Evolutionary conservation across 768 basidiomycete genomes (phyloP).

Genomic region (Boletus reticulatus): DNA sequence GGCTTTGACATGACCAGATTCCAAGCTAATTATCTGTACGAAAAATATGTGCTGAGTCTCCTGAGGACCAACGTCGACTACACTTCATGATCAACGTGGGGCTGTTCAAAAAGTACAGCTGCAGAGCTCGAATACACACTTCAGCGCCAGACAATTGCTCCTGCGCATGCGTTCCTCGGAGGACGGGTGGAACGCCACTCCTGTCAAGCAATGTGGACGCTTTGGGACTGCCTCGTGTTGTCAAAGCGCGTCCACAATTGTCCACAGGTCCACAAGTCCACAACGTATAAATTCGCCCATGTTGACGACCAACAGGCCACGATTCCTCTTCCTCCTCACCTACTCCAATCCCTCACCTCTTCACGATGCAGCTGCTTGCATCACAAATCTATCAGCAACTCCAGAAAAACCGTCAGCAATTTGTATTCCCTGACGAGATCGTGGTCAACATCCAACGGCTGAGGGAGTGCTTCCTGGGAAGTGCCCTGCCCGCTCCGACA

Average conservation of each 20-base stretch:
- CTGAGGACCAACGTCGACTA: neutral
- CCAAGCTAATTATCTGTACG: neutral
- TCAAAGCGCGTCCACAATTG: slow-evolving; percentile 25
- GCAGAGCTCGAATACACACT: neutral
- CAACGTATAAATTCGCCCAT: slow-evolving; percentile 17
- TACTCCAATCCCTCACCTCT: neutral
- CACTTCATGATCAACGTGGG: neutral
- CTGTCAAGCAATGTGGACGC: slow-evolving; percentile 4
- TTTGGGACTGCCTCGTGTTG: slow-evolving; percentile 27
- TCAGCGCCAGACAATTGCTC: neutral
- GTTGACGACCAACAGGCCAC: neutral
- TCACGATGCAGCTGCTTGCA: slow-evolving; percentile 7
- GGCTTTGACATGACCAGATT: neutral
- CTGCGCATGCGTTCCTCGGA: slow-evolving; percentile 1
- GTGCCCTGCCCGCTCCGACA: slow-evolving; percentile 17
- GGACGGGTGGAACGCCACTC: slow-evolving; percentile 11
- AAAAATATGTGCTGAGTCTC: neutral
- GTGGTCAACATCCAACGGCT: slow-evolving; percentile 14
- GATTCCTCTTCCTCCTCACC: neutral
- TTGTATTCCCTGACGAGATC: slow-evolving; percentile 15
- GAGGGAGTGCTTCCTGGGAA: slow-evolving; percentile 13
- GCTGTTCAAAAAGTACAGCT: neutral
- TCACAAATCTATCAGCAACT: slow-evolving; percentile 9
- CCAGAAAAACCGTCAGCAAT: slow-evolving; percentile 7
- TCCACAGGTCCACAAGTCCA: slow-evolving; percentile 22